A percentile compares a stretch with the other conserved stretches of the same genome.
Evolutionary conservation across 2,329 filamentous ascomycete species (phyloP).

Genomic region (Claviceps spartinae): DNA sequence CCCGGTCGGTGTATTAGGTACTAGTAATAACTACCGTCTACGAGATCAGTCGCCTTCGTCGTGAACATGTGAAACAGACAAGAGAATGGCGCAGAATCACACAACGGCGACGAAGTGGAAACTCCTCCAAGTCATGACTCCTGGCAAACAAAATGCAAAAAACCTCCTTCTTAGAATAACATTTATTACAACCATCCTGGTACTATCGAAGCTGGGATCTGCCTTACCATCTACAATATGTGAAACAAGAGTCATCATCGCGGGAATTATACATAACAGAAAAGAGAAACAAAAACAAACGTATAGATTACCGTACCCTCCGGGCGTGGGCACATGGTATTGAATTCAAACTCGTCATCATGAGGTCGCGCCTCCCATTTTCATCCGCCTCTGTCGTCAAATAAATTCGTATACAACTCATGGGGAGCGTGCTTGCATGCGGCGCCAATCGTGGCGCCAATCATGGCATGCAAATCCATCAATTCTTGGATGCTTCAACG

Average conservation of each 20-base stretch:
- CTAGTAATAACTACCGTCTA: too few relatives aligned
- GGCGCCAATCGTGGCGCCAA: too few relatives aligned
- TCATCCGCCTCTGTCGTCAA: neutral
- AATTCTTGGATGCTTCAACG: constrained; percentile 8
- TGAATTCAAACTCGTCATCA: neutral
- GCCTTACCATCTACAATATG: neutral
- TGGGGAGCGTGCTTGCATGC: neutral
- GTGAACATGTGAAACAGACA: too few relatives aligned
- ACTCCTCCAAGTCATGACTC: too few relatives aligned
- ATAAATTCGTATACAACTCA: constrained; percentile 1
- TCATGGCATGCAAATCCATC: neutral
- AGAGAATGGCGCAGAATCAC: too few relatives aligned
- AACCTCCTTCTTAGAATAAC: too few relatives aligned
- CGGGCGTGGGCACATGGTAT: neutral
- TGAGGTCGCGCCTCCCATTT: neutral
- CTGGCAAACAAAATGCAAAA: too few relatives aligned
- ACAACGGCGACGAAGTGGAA: too few relatives aligned
- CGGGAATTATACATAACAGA: neutral
- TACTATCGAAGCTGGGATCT: neutral
- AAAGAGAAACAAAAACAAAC: neutral
- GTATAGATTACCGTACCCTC: neutral
- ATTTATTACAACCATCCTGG: too few relatives aligned
- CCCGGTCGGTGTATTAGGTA: too few relatives aligned
- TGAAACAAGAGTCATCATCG: neutral
- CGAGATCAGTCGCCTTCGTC: too few relatives aligned